Evolutionary conservation across 2,329 filamentous ascomycete genomes (phyloP).

Genomic region (Microcera coccophila): DNA sequence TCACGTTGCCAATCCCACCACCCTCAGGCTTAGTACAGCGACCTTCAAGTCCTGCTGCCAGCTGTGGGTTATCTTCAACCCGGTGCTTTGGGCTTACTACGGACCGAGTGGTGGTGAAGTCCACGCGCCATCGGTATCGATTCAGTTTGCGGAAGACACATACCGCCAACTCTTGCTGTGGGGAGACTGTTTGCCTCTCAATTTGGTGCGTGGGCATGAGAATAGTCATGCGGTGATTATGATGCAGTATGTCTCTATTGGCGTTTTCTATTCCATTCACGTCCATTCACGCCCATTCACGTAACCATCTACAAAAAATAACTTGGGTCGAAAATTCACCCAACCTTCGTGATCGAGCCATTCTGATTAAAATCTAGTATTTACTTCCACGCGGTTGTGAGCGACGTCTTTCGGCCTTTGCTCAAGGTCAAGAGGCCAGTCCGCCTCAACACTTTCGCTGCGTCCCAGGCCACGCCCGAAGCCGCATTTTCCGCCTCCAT

Average conservation of each 20-base stretch:
- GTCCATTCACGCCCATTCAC: too few species aligned
- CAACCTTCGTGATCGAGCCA: too few species aligned
- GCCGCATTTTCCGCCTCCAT: slow-evolving; percentile 33
- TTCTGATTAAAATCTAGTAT: slow-evolving; percentile 35
- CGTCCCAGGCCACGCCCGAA: slow-evolving; percentile 24
- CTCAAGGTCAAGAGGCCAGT: background rate
- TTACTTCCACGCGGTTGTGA: slow-evolving; percentile 38
- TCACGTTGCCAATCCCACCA: too few species aligned
- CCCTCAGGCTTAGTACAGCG: too few species aligned
- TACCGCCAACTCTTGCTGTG: slow-evolving; percentile 39
- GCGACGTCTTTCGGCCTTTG: slow-evolving; percentile 34
- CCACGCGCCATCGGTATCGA: too few species aligned
- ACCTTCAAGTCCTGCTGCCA: too few species aligned
- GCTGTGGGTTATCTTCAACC: too few species aligned
- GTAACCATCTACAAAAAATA: too few species aligned
- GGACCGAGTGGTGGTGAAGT: too few species aligned
- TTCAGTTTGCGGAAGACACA: slow-evolving; percentile 36
- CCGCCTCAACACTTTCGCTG: slow-evolving; percentile 29
- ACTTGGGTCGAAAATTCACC: too few species aligned
- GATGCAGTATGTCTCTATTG: slow-evolving; percentile 39
- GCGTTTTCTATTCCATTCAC: too few species aligned
- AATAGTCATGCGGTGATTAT: slow-evolving; percentile 34
- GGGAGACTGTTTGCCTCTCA: slow-evolving; percentile 30
- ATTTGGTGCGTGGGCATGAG: slow-evolving; percentile 22
- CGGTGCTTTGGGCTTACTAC: too few species aligned